Evolutionary conservation across 1,284 basidiomycete genomes (phyloP).

Genomic region (Cerrena zonata): DNA sequence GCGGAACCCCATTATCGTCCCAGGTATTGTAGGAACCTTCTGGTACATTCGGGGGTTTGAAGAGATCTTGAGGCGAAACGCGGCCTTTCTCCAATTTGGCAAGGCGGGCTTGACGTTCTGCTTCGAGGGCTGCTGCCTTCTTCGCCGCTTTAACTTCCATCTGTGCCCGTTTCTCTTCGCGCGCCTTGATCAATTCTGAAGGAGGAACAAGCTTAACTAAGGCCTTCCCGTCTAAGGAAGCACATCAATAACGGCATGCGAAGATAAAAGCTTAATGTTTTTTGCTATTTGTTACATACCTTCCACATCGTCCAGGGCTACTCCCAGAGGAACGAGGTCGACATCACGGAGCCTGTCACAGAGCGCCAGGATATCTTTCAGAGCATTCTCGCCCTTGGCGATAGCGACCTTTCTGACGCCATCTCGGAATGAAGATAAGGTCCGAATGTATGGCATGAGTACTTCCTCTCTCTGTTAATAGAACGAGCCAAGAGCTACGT

Average conservation of each 20-base stretch:
- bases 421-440: constrained; percentile 88
- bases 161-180: constrained; percentile 84
- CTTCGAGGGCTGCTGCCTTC: constrained; percentile 71
- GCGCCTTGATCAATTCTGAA: constrained; percentile 73
- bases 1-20: constrained; percentile 82
- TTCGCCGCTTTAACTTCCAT: constrained; percentile 75
- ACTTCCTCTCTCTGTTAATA: constrained; percentile 68
- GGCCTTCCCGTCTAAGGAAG: constrained; percentile 77
- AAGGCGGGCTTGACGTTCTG: constrained; percentile 72
- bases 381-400: constrained; percentile 54
- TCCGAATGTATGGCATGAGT: constrained; percentile 85
- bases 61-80: constrained; percentile 71
- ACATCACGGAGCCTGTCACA: constrained; percentile 88
- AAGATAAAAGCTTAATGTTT: constrained; percentile 7
- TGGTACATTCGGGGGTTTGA: constrained; percentile 74
- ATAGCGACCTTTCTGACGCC: constrained; percentile 82
- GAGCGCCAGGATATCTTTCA: constrained; percentile 75
- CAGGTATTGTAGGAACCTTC: constrained; percentile 71
- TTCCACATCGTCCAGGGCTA: constrained; percentile 95
- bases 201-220: constrained; percentile 90
- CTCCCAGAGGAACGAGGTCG: constrained; percentile 87
- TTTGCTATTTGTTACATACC: constrained; percentile 40
- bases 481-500: constrained; percentile 4
- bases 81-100: constrained; percentile 84
- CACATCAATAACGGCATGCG: constrained; percentile 2